Evolutionary conservation across 225 moss, liverwort and hornwort genomes (phyloP).

Genomic region (Polytrichum formosum): DNA sequence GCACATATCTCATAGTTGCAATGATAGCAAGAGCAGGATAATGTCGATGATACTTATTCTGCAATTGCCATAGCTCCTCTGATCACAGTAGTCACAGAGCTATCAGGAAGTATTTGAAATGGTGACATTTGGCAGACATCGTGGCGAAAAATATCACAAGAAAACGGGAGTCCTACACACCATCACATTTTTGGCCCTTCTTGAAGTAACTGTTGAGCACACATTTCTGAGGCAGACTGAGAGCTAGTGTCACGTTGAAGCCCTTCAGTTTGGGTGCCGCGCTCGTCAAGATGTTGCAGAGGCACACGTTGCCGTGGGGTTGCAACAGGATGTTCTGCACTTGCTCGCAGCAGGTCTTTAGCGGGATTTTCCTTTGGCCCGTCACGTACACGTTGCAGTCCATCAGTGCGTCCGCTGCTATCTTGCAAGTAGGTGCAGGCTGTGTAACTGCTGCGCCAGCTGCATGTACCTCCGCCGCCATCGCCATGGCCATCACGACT

Average conservation of each 20-base stretch:
- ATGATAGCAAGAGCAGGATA: too few species aligned
- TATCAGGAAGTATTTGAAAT: too few species aligned
- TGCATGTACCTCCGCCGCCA: not conserved
- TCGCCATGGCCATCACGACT: constrained; percentile 10
- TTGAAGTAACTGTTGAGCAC: not conserved
- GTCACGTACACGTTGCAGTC: constrained; percentile 12
- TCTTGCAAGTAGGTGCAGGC: too few species aligned
- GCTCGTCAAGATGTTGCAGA: constrained; percentile 8
- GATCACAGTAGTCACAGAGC: too few species aligned
- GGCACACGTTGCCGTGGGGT: constrained; percentile 12
- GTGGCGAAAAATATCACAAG: too few species aligned
- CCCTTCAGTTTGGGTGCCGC: constrained; percentile 4
- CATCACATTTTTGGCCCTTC: constrained; percentile 19
- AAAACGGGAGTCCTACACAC: constrained; percentile 3
- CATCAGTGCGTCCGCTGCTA: constrained; percentile 7
- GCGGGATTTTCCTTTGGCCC: not conserved
- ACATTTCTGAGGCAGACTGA: constrained; percentile 24
- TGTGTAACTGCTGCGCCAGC: not conserved
- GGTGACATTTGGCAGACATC: too few species aligned
- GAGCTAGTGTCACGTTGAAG: constrained; percentile 15
- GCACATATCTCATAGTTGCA: not conserved
- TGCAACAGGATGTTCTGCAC: constrained; percentile 18
- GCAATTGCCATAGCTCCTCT: not conserved
- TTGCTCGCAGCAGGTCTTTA: constrained; percentile 27
- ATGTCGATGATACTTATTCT: too few species aligned